These are phyloP conservation scores for Beauveria sp. DNA, from an alignment of 2,329 filamentous ascomycete genomes.

Conservation along the genomic window DNA sequence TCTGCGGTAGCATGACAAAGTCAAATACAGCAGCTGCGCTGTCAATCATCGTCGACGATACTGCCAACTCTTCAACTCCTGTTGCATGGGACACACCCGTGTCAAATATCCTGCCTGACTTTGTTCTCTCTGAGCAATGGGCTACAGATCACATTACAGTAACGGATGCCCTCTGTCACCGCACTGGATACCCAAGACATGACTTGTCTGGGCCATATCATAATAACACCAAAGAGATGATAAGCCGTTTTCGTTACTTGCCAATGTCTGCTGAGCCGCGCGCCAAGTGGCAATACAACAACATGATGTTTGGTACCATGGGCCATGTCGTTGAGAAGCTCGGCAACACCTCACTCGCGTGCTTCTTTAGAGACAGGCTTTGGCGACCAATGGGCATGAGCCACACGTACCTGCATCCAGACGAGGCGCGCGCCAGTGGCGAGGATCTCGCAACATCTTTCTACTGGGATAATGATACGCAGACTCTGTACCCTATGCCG, in stretches of 20 bases:
- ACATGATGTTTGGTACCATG: conserved; percentile 38
- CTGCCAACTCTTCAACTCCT: conserved; percentile 27
- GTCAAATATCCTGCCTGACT: conserved; percentile 34
- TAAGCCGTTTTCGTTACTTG: conserved; percentile 34
- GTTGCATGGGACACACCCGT: conserved; percentile 39
- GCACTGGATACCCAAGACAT: conserved; percentile 38
- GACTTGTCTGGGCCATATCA: conserved; percentile 22
- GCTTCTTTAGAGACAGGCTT: conserved; percentile 30
- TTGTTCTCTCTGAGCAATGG: conserved; percentile 34
- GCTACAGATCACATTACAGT: conserved; percentile 39
- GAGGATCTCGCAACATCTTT: conserved; percentile 31
- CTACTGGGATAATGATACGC: conserved; percentile 25
- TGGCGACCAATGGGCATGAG: conserved; percentile 37
- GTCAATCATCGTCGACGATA: conserved; percentile 37
- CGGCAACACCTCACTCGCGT: conserved; percentile 25
- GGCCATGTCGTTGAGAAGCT: conserved; percentile 34
- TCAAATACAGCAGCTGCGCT: conserved; percentile 42
- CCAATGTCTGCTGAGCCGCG: conserved; percentile 35
- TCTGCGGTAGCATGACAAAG: conserved; percentile 46
- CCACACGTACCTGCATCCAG: conserved; percentile 25
- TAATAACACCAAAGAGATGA: conserved; percentile 24
- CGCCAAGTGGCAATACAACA: conserved; percentile 36
- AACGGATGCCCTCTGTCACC: conserved; percentile 42
- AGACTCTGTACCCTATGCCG: conserved; percentile 18
- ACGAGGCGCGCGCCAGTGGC: conserved; percentile 15